These are phyloP conservation scores for Mortierella alpina DNA, from an alignment of 192 early-diverging fungal species.

Conservation along the genomic window DNA sequence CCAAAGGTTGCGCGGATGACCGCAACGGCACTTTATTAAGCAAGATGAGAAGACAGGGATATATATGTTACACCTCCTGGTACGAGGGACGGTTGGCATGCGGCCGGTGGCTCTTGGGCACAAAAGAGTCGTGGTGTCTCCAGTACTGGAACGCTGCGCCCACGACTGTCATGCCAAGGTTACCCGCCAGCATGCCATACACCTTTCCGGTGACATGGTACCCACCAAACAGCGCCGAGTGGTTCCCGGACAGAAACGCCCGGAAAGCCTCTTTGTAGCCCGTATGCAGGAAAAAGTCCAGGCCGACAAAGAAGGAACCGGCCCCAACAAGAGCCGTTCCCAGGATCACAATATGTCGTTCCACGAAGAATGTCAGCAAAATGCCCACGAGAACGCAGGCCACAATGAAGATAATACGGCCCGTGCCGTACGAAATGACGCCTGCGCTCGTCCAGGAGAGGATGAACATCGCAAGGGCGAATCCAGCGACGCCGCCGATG, in stretches of 20 bases:
- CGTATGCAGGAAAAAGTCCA: constrained; percentile 81
- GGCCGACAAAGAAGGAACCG: constrained; percentile 78
- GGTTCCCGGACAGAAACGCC: constrained; percentile 58
- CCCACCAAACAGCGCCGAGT: constrained; percentile 34
- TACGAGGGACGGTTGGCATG: neutral
- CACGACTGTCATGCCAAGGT: constrained; percentile 69
- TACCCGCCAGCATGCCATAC: constrained; percentile 78
- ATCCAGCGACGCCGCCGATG: constrained; percentile 83
- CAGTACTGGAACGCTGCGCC: constrained; percentile 76
- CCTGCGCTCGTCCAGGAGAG: constrained; percentile 70
- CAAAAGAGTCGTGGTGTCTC: constrained; percentile 55
- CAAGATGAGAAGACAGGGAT: too few relatives aligned
- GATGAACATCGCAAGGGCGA: constrained; percentile 75
- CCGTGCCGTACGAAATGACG: constrained; percentile 67
- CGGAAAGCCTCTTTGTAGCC: constrained; percentile 75
- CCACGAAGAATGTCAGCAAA: constrained; percentile 69
- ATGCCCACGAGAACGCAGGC: constrained; percentile 67
- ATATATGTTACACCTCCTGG: too few relatives aligned
- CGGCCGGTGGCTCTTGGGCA: constrained; percentile 24
- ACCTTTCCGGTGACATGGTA: constrained; percentile 68
- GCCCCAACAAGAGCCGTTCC: constrained; percentile 80
- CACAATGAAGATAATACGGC: constrained; percentile 76
- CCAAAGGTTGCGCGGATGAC: too few relatives aligned
- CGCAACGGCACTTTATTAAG: neutral
- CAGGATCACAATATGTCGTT: constrained; percentile 73